These are phyloP conservation scores for Wickerhamiella nectarea DNA, from an alignment of 805 yeast species.

Conservation along the genomic window DNA sequence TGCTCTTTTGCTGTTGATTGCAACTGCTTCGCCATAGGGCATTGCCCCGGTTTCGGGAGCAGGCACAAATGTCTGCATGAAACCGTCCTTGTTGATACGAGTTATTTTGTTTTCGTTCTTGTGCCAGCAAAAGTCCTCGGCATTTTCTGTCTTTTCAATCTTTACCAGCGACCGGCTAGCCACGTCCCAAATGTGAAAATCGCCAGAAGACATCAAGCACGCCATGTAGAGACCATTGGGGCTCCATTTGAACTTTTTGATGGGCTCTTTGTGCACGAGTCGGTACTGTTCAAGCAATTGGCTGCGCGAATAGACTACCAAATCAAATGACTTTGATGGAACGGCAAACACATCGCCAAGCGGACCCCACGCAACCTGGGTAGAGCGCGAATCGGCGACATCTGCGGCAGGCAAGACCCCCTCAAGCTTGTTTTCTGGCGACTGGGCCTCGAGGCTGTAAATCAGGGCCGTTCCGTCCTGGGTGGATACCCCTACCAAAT, in stretches of 20 bases:
- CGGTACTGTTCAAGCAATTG: slow-evolving; percentile 20
- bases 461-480: slow-evolving; percentile 27
- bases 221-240: slow-evolving; percentile 51
- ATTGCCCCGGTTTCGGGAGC: slow-evolving; percentile 17
- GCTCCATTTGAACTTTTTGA: slow-evolving; percentile 46
- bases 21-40: slow-evolving; percentile 20
- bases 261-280: slow-evolving; percentile 21
- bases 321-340: slow-evolving; percentile 35
- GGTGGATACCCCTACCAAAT: slow-evolving; percentile 23
- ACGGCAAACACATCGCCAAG: slow-evolving; percentile 56
- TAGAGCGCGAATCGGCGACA: slow-evolving; percentile 32
- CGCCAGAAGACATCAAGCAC: slow-evolving; percentile 38
- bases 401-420: slow-evolving; percentile 21
- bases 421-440: slow-evolving; percentile 13
- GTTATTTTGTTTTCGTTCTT: slow-evolving; percentile 24
- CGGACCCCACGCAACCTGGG: slow-evolving; percentile 57
- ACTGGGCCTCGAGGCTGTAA: slow-evolving; percentile 16
- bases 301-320: slow-evolving; percentile 21
- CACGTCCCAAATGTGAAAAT: slow-evolving; percentile 44
- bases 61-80: slow-evolving; percentile 17
- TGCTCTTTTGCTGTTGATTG: not conserved
- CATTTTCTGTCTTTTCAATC: slow-evolving; percentile 23
- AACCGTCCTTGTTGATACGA: slow-evolving; percentile 25
- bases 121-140: slow-evolving; percentile 28
- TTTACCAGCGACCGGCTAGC: slow-evolving; percentile 23